These are phyloP conservation scores for Solanum chmielewskii DNA, from an alignment of 257 asterid species.

Conservation along the genomic window DNA sequence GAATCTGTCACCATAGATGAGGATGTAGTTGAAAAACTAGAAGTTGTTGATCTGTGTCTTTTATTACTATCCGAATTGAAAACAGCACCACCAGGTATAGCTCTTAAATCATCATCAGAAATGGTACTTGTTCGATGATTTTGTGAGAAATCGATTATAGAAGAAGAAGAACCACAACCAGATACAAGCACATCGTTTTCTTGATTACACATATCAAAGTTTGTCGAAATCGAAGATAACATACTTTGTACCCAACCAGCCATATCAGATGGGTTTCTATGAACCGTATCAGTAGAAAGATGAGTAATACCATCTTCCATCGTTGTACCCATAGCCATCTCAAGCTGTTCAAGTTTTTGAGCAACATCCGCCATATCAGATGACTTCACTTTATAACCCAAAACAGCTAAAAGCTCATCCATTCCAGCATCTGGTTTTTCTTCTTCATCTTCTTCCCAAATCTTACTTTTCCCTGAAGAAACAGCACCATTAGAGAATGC, in stretches of 20 bases:
- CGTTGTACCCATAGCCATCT: conserved; percentile 58
- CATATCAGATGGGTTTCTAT: conserved; percentile 66
- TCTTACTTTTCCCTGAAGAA: conserved; percentile 22
- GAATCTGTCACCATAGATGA: neutral
- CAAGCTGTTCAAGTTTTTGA: conserved; percentile 60
- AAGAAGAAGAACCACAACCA: conserved; percentile 14
- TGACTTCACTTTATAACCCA: conserved; percentile 68
- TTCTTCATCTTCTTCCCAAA: conserved; percentile 34
- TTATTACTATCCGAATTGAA: conserved; percentile 15
- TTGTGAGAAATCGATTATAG: conserved; percentile 2
- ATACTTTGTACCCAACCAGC: conserved; percentile 66
- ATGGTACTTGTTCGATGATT: neutral
- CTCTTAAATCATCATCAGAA: conserved; percentile 63
- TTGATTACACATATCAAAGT: conserved; percentile 1
- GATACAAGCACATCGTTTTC: neutral
- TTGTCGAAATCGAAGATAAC: conserved; percentile 12
- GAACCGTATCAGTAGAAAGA: conserved; percentile 35
- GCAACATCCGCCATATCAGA: conserved; percentile 88
- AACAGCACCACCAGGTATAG: conserved; percentile 70
- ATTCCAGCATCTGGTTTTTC: conserved; percentile 47
- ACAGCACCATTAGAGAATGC: neutral
- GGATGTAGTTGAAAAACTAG: neutral
- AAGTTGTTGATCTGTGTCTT: conserved; percentile 17
- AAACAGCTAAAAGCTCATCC: conserved; percentile 73
- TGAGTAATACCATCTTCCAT: conserved; percentile 48